Evolutionary conservation across 306 rosid species (phyloP), one percentile per base, ranked within the genome.

Genomic region (Glycyrrhiza uralensis): DNA sequence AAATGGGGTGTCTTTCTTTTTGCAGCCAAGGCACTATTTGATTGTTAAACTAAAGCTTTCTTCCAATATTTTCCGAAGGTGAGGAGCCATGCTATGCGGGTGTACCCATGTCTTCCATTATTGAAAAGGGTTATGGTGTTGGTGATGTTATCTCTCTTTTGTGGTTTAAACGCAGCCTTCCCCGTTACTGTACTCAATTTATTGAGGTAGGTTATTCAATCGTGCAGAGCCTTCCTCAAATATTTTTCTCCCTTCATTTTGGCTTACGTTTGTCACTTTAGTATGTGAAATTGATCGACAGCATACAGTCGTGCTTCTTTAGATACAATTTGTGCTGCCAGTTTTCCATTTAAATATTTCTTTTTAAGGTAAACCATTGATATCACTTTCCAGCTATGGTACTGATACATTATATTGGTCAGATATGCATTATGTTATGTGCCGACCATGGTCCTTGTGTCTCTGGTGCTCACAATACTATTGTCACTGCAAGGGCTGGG

Each of bases 1-100:
- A 46, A 46, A 50, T 51, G 5, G 9, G 24, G 2, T 22, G 11
- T 58, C 58, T 35, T 29, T 65, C 6, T 64, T 26, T 77, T 23
- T 44, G 5, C 55, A 61, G 52, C 23, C 18, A 33, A 57, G 74
- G 71, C 54, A 29, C 72, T 47, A 58, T 39, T 74, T 56, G 67
- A 50, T 57, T 26, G 60, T 60, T 68, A 42, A 73, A 44, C 66
- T 78, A 52, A 78, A 69, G 42, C 75, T 65, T 41, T 56, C 70
- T 41, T 80, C 66, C 56, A n/a, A 74, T 75, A 23, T 51, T 66
- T 68, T 79, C 61, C 58, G 63, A 75, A 95, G 99, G 99, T 63
- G 99, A 95, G 88, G 99, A 95, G 79, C 99, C 97, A 46, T 85
- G 96, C 87, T 95, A 95, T 88, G 96, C 92, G 76, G 99, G 99